Conservation (phyloP, 805 yeast genomes). For the Metschnikowia santaceciliae region DNA sequence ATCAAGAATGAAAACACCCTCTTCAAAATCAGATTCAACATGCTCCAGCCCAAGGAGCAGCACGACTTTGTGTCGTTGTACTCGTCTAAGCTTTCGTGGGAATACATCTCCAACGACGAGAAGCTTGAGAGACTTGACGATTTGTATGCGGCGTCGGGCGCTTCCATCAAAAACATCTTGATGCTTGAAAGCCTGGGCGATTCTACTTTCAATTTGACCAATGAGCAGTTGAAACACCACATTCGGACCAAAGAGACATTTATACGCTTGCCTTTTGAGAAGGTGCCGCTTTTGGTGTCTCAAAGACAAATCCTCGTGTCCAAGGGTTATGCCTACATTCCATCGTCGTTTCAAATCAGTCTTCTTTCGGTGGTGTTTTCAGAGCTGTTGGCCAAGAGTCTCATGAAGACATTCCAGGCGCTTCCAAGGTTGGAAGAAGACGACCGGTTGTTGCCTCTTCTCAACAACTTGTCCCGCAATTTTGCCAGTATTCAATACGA, state of each 20-base stretch:
- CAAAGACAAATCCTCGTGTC: constrained; percentile 64
- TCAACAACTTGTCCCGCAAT: constrained; percentile 66
- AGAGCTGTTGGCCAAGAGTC: constrained; percentile 44
- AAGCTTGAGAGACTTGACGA: constrained; percentile 45
- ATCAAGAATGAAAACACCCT: constrained; percentile 69
- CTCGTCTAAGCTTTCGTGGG: constrained; percentile 65
- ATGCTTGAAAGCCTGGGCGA: constrained; percentile 27
- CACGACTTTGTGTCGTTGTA: constrained; percentile 57
- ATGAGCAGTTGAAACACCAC: constrained; percentile 50
- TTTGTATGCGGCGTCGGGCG: constrained; percentile 53
- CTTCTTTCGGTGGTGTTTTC: constrained; percentile 68
- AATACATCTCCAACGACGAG: constrained; percentile 61
- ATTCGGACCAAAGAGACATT: constrained; percentile 55
- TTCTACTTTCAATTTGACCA: constrained; percentile 28
- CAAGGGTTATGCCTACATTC: constrained; percentile 78
- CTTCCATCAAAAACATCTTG: constrained; percentile 36
- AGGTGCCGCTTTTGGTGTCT: constrained; percentile 72
- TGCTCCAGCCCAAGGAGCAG: constrained; percentile 63
- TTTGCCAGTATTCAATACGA: constrained; percentile 49
- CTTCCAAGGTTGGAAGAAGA: constrained; percentile 88
- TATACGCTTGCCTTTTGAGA: constrained; percentile 84
- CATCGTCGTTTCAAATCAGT: constrained; percentile 72
- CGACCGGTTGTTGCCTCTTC: constrained; percentile 79
- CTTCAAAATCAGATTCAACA: constrained; percentile 68
- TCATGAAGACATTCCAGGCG: constrained; percentile 68